Conservation (phyloP, 352 stramenopile species). For the Phytophthora niederhauseri region DNA sequence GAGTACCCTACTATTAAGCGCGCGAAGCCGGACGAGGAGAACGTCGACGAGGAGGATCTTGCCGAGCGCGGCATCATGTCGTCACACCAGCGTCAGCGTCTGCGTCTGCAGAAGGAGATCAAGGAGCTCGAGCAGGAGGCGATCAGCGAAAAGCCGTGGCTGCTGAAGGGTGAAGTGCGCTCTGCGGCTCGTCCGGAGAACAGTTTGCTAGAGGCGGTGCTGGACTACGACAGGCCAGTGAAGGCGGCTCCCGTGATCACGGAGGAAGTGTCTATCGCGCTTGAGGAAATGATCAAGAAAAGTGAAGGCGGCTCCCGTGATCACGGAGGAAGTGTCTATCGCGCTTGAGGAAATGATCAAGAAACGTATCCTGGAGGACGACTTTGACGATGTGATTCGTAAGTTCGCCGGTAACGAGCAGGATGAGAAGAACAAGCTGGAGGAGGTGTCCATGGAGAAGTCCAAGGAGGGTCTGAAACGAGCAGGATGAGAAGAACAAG, state of each 20-base stretch:
- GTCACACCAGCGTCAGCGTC: slow-evolving; percentile 72
- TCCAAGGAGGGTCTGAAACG: slow-evolving; percentile 89
- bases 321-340: slow-evolving; percentile 93
- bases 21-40: slow-evolving; percentile 54
- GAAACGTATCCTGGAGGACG: slow-evolving; percentile 93
- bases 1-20: slow-evolving; percentile 67
- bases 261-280: slow-evolving; percentile 89
- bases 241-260: slow-evolving; percentile 94
- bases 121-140: slow-evolving; percentile 88
- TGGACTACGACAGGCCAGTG: slow-evolving; percentile 93
- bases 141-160: slow-evolving; percentile 94
- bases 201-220: slow-evolving; percentile 93
- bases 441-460: slow-evolving; percentile 95
- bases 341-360: slow-evolving; percentile 96
- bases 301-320: slow-evolving; percentile 92
- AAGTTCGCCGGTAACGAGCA: slow-evolving; percentile 84
- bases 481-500: slow-evolving; percentile 86
- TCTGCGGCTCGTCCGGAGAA: slow-evolving; percentile 90
- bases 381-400: slow-evolving; percentile 95
- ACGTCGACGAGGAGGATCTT: slow-evolving; percentile 68
- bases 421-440: slow-evolving; percentile 85
- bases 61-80: slow-evolving; percentile 84
- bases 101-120: slow-evolving; percentile 83
- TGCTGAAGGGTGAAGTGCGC: slow-evolving; percentile 92
- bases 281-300: slow-evolving; percentile 96